phyloP scores from a whole-genome alignment of 139 green algal genomes.

The Astrephomene gubernaculifera region DNA sequence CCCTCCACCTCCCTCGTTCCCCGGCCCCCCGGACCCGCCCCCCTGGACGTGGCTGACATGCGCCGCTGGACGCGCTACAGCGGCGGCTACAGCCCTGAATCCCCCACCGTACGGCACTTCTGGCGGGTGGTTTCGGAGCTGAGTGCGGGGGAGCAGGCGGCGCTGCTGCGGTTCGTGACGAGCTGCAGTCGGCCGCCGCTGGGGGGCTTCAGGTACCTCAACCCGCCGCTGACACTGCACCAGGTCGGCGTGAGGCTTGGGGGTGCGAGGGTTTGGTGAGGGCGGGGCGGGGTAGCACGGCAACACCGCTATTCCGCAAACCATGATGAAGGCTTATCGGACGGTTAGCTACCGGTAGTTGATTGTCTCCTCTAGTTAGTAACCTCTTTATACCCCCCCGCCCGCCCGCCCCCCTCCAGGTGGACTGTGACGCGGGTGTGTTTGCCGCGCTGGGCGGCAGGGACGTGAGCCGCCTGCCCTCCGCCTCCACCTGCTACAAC shows the following conservation, averaged over 20 bases:
- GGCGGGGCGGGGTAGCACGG: too few relatives aligned
- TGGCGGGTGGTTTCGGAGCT: constrained; percentile 82
- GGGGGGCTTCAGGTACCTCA: constrained; percentile 90
- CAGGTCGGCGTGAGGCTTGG: too few relatives aligned
- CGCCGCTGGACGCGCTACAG: constrained; percentile 61
- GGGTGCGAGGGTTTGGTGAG: too few relatives aligned
- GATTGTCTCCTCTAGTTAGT: too few relatives aligned
- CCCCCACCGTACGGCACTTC: constrained; percentile 82
- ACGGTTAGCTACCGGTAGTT: too few relatives aligned
- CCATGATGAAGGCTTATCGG: too few relatives aligned
- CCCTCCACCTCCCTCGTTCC: constrained; percentile 68
- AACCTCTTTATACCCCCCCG: too few relatives aligned
- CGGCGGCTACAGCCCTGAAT: constrained; percentile 64
- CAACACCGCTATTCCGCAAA: too few relatives aligned
- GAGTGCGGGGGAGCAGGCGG: constrained; percentile 55
- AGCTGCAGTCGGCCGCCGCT: constrained; percentile 86
- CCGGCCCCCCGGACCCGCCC: constrained; percentile 20
- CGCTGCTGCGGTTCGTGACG: constrained; percentile 92
- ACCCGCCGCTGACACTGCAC: constrained; percentile 89
- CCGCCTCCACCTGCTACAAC: constrained; percentile 89
- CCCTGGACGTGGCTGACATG: constrained; percentile 86
- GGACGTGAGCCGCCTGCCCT: constrained; percentile 93
- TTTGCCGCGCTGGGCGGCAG: constrained; percentile 66
- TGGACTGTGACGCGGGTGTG: constrained; percentile 72
- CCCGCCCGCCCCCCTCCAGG: constrained; percentile 50